phyloP scores from a whole-genome alignment of 306 rosid genomes.

The Inga laurina region DNA sequence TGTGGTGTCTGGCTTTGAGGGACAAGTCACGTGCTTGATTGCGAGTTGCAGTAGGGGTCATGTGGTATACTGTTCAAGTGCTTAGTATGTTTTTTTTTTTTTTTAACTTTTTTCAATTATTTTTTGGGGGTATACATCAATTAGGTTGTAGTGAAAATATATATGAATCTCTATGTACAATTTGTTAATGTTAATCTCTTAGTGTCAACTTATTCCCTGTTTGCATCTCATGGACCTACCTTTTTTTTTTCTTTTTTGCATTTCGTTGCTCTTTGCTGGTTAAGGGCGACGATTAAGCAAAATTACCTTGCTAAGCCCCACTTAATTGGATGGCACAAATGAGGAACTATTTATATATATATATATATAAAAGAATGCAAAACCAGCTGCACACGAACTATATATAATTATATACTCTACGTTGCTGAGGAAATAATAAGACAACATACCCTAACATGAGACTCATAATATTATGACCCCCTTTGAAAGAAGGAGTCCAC shows the following conservation, averaged over 20 bases:
- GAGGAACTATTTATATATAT: not conserved
- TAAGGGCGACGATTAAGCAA: not conserved
- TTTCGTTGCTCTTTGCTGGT: not conserved
- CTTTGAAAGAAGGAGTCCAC: too few species aligned
- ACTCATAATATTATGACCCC: too few species aligned
- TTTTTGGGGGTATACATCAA: conserved; percentile 25
- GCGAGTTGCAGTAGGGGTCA: conserved; percentile 27
- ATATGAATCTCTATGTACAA: conserved; percentile 28
- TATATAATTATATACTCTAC: too few species aligned
- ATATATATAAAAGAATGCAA: not conserved
- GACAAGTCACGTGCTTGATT: conserved; percentile 42
- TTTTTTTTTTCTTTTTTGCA: not conserved
- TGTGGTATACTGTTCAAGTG: conserved; percentile 28
- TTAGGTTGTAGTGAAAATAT: conserved; percentile 16
- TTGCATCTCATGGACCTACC: not conserved
- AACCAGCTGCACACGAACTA: not conserved
- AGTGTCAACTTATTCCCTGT: not conserved
- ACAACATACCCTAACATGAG: not conserved
- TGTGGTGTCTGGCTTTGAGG: conserved; percentile 46
- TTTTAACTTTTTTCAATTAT: not conserved
- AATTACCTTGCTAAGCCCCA: not conserved
- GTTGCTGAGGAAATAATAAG: not conserved
- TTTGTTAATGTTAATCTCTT: conserved; percentile 24
- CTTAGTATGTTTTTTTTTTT: not conserved
- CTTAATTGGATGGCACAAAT: not conserved